Conservation (phyloP, 345 rosid species). For the Hevea brasiliensis region DNA sequence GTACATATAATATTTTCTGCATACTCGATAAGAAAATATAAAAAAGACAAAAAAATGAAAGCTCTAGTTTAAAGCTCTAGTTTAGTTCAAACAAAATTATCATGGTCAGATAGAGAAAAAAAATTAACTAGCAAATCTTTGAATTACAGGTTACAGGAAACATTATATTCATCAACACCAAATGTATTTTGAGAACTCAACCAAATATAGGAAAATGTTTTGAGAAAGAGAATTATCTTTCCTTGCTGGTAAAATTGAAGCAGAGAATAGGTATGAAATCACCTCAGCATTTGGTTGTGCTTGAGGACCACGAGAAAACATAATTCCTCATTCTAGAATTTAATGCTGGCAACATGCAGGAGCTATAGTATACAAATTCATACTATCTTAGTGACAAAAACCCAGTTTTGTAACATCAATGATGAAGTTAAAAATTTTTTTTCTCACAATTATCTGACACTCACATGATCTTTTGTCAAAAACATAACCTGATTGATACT, state of each 20-base stretch:
- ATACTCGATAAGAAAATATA: too few relatives aligned
- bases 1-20: conserved; percentile 5
- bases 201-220: too few relatives aligned
- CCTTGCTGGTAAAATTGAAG: too few relatives aligned
- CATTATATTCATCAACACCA: too few relatives aligned
- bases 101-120: background rate
- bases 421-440: background rate
- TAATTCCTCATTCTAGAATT: background rate
- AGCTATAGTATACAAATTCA: background rate
- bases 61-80: too few relatives aligned
- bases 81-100: background rate
- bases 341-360: too few relatives aligned
- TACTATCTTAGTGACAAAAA: background rate
- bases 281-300: background rate
- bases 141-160: background rate
- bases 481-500: too few relatives aligned
- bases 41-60: background rate
- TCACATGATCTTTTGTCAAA: too few relatives aligned
- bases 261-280: background rate
- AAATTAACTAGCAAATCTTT: background rate
- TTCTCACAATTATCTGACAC: background rate
- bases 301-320: background rate
- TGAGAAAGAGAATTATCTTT: too few relatives aligned
- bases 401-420: background rate
- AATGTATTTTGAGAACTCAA: too few relatives aligned